Percentiles rank a stretch among this genome's conserved stretches.
Evolutionary conservation across 345 rosid genomes (phyloP).

Genomic region (Odontarrhena argentea): DNA sequence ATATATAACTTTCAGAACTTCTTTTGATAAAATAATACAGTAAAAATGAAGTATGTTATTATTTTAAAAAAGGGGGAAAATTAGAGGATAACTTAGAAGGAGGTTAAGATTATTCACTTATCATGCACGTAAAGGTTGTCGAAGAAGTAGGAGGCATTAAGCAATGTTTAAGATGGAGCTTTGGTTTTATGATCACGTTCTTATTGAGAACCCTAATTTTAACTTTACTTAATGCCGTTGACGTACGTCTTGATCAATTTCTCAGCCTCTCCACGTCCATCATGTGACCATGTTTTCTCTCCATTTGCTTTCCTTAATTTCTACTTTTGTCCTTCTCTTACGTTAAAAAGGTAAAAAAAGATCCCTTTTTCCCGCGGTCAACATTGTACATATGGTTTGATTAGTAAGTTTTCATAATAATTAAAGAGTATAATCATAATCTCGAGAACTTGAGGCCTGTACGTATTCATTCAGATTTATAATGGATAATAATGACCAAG

Average conservation of each 20-base stretch:
- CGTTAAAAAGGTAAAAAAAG: conserved; percentile 25
- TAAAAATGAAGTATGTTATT: neutral
- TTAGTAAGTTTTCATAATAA: conserved; percentile 2
- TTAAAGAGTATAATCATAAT: neutral
- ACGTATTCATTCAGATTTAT: conserved; percentile 11
- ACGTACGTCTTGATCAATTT: conserved; percentile 44
- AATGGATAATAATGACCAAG: neutral
- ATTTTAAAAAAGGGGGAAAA: conserved; percentile 1
- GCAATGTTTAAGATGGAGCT: conserved; percentile 47
- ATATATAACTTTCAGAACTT: too few species aligned
- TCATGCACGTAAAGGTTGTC: conserved; percentile 64
- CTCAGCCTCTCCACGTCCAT: conserved; percentile 21
- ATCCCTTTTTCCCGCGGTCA: conserved; percentile 20
- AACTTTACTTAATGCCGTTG: conserved; percentile 44
- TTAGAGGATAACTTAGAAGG: conserved; percentile 26
- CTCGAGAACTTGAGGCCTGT: neutral
- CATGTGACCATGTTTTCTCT: conserved; percentile 45
- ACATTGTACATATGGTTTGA: conserved; percentile 1
- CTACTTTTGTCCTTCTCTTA: conserved; percentile 34
- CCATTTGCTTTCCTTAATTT: conserved; percentile 33
- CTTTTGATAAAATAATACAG: neutral
- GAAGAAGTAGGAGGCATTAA: conserved; percentile 52
- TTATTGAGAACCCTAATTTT: conserved; percentile 30
- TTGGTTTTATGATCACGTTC: conserved; percentile 41
- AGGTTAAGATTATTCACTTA: conserved; percentile 53